Evolutionary conservation across 768 basidiomycete genomes (phyloP).

Genomic region (Neoboletus brunneissimus): DNA sequence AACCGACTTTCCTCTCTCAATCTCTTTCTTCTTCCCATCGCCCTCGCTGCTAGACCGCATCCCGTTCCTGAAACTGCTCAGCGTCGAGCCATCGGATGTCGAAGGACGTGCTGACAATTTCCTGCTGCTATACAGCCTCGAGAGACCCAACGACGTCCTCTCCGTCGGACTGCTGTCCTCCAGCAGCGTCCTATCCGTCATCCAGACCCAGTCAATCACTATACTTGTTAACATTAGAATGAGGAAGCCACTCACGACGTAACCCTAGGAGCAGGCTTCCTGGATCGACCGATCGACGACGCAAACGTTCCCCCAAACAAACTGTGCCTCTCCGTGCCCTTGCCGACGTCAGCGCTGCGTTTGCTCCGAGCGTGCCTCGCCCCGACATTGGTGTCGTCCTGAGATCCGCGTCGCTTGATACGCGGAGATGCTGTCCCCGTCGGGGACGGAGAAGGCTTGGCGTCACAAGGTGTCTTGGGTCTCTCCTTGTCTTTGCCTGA

Average conservation of each 20-base stretch:
- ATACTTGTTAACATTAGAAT: background rate
- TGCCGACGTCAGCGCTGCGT: conserved; percentile 48
- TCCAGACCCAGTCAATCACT: background rate
- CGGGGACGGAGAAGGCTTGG: conserved; percentile 26
- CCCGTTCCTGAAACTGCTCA: conserved; percentile 26
- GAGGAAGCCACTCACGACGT: conserved; percentile 46
- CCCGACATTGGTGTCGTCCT: conserved; percentile 21
- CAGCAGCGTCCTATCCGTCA: conserved; percentile 23
- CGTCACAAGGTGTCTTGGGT: conserved; percentile 23
- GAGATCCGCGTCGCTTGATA: conserved; percentile 19
- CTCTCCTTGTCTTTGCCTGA: conserved; percentile 36
- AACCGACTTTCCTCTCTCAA: conserved; percentile 24
- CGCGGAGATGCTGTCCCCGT: conserved; percentile 19
- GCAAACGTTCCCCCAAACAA: conserved; percentile 75
- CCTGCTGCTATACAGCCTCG: conserved; percentile 39
- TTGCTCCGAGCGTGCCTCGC: conserved; percentile 44
- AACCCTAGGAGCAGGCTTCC: conserved; percentile 80
- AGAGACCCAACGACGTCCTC: conserved; percentile 47
- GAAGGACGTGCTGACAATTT: conserved; percentile 28
- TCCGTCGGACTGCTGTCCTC: conserved; percentile 35
- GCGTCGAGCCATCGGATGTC: conserved; percentile 37
- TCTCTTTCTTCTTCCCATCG: conserved; percentile 16
- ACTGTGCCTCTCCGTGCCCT: conserved; percentile 60
- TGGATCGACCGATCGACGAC: conserved; percentile 56
- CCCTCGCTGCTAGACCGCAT: conserved; percentile 20